Base-by-base conservation (phyloP, 371 early-diverging fungal genomes). In the Lichtheimia corymbifera region DNA sequence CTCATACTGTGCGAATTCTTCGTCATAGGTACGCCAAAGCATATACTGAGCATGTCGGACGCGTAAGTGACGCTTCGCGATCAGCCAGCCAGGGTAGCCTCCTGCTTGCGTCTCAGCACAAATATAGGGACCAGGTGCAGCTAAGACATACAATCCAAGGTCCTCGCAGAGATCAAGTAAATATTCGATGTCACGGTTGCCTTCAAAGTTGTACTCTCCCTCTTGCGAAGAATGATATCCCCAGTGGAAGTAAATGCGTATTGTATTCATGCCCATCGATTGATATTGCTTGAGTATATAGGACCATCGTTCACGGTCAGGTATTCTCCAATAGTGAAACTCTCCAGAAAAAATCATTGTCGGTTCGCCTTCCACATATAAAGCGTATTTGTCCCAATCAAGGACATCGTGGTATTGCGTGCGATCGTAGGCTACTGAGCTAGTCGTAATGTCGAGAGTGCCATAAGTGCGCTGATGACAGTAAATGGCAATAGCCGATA, bases 231-330 rank as follows among this genome's bases (percentile, higher is more conserved):
- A 89, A 66, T 93, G 95, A 71, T 83, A 92, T 6, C 92, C 93
- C 95, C 95, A 95, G 66, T 93, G 91, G 71, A 95, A 93, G 67
- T 92, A 91, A 59, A 95, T 91, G n/a, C 94, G 86, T 63, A 95
- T 87, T 17, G 89, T 78, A 66, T 91, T 93, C 43, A 93, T 79
- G 3, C 94, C 93, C 20, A 83, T 77, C 1, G 86, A 75, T 42
- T 86, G 85, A 77, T 87, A 89, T 69, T 88, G 87, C 62, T 83
- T 81, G 41, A 92, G 76, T 17, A 84, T 80, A 24, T 63, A 12
- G 5, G 64, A 55, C 89, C 90, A 90, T 5, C 88, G 74, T 2
- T 68, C 68, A 41, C 76, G 64, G 62, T 88, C 91, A 3, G 91
- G 91, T 11, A 91, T 66, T 13, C 93, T 73, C 91, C 91, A 93